Base-by-base conservation (phyloP, 1,139 yeast genomes). In the Hyphopichia buzzinii region DNA sequence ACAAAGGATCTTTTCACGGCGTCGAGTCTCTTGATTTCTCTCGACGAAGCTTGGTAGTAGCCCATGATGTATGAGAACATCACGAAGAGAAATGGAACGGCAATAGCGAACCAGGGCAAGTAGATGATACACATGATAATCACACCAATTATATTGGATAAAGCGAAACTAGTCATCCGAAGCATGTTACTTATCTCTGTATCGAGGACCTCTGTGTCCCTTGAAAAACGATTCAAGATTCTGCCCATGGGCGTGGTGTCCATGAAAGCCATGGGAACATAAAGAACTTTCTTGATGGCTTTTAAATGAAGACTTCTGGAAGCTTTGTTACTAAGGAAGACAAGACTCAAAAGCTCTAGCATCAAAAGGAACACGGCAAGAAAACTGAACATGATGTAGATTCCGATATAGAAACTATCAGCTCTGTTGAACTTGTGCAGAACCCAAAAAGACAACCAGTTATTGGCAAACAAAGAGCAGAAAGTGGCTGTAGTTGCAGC, bases 171-270 rank as follows among this genome's bases (percentile, higher is more conserved):
- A 38, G 77, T 60, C 41, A 79, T 52, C 50, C 85, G 68, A 33
- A 77, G 46, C 52, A 77, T 80, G 45, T 79, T 84, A 29, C 81
- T 76, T 38, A 81, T 65, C 50, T 83, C 88, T 52, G 84, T 84
- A 55, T 88, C 96, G 49, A 87, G 64, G 24, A 82, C 81, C 54
- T 87, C 95, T 0, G 94, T 83, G 57, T 88, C 96, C 51, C 85
- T 87, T 1, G 95, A 83, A 49, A 78, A 77, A 44, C 84, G 62
- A 50, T 78, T 77, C 50, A 78, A 52, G 19, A 78, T 73, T 52
- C 82, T 63, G 14, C 84, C 85, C 59, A 76, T 65, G 8, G 84
- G 84, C 1, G 83, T 77, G 12, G 72, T 63, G 55, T 79, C 85
- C 67, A 78, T 67, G 47, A 67, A 79, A 17, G 74, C 53, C 80